phyloP scores from a whole-genome alignment of 805 yeast genomes.

The Teunomyces funiuensis region DNA sequence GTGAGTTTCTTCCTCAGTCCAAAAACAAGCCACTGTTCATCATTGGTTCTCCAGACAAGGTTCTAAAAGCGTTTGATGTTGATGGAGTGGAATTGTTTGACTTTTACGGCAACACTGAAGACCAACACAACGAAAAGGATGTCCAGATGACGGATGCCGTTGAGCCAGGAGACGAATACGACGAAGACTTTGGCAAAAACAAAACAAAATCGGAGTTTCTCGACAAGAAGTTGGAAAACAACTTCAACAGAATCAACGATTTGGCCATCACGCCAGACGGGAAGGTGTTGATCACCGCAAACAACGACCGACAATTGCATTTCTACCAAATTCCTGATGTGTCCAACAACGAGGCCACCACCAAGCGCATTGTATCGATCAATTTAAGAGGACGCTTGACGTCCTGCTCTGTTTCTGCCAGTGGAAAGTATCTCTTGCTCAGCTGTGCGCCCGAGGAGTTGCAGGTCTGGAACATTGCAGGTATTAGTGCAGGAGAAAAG shows the following conservation, averaged over 20 bases:
- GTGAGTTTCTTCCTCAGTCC: slow-evolving; percentile 66
- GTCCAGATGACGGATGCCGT: slow-evolving; percentile 9
- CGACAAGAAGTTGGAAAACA: slow-evolving; percentile 16
- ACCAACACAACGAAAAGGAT: slow-evolving; percentile 16
- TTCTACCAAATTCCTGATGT: slow-evolving; percentile 53
- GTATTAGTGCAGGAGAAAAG: slow-evolving; percentile 9
- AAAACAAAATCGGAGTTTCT: slow-evolving; percentile 1
- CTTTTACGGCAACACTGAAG: slow-evolving; percentile 37
- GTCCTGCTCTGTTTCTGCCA: slow-evolving; percentile 56
- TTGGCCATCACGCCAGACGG: slow-evolving; percentile 67
- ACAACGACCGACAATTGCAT: slow-evolving; percentile 60
- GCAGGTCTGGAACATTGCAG: slow-evolving; percentile 73
- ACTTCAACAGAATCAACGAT: slow-evolving; percentile 60
- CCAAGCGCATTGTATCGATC: slow-evolving; percentile 44
- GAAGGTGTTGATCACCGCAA: slow-evolving; percentile 58
- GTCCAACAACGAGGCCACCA: slow-evolving; percentile 30
- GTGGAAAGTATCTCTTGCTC: slow-evolving; percentile 56
- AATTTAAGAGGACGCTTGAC: slow-evolving; percentile 60
- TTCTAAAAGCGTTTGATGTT: slow-evolving; percentile 37
- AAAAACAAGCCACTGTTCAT: slow-evolving; percentile 51
- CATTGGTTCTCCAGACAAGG: slow-evolving; percentile 77
- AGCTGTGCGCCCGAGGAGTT: slow-evolving; percentile 74
- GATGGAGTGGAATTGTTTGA: slow-evolving; percentile 44
- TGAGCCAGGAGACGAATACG: slow-evolving; percentile 1
- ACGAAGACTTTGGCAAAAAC: slow-evolving; percentile 6